Evolutionary conservation across 352 stramenopile species (phyloP).

Genomic region (Stephanocyclus meneghinianus): DNA sequence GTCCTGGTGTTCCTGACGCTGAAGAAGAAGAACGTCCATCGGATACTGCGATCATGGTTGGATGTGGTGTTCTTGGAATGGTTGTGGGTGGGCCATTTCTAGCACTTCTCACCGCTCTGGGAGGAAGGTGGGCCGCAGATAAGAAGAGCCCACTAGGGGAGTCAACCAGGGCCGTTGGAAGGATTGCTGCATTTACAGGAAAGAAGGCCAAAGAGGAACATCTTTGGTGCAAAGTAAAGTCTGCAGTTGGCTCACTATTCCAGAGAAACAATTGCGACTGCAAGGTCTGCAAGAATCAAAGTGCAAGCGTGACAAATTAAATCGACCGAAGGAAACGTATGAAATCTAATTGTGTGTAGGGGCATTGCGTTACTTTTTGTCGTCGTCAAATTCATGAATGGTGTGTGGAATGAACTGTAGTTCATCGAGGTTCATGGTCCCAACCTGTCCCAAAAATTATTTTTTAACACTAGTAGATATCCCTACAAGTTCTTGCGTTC

Average conservation of each 20-base stretch:
- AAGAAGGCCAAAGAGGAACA: conserved; percentile 44
- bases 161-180: conserved; percentile 34
- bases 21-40: conserved; percentile 36
- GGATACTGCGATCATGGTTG: conserved; percentile 38
- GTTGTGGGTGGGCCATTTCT: conserved; percentile 41
- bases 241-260: conserved; percentile 34
- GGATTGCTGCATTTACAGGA: conserved; percentile 37
- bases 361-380: too few species aligned
- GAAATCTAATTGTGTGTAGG: too few species aligned
- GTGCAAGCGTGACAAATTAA: conserved; percentile 4
- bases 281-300: conserved; percentile 18
- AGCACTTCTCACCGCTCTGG: conserved; percentile 39
- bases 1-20: neutral
- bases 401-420: too few species aligned
- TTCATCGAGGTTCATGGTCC: too few species aligned
- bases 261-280: conserved; percentile 32
- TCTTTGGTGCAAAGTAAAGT: conserved; percentile 42
- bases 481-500: too few species aligned
- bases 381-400: too few species aligned
- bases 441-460: too few species aligned
- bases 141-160: conserved; percentile 40
- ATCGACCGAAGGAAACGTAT: too few species aligned
- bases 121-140: conserved; percentile 37
- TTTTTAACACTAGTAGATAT: too few species aligned
- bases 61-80: conserved; percentile 44